Conservation (phyloP, 2,329 filamentous ascomycete species). For the Penicillium sp. region DNA sequence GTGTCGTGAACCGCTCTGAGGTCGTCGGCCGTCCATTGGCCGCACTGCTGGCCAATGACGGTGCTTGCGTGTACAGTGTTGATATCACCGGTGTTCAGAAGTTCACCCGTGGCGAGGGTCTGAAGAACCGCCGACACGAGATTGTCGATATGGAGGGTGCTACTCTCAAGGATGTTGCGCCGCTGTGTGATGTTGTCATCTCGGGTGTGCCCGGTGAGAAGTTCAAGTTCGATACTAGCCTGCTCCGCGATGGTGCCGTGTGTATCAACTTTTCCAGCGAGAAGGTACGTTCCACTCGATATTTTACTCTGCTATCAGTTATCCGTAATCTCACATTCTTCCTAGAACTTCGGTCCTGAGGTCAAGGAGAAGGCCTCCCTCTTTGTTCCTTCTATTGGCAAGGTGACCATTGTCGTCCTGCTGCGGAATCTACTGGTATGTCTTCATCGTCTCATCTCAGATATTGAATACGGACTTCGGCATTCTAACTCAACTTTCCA, state of each 20-base stretch:
- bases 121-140: conserved; percentile 83
- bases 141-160: conserved; percentile 81
- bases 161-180: conserved; percentile 77
- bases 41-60: conserved; percentile 92
- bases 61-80: conserved; percentile 91
- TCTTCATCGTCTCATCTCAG: conserved; percentile 25
- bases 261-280: conserved; percentile 98
- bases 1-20: conserved; percentile 94
- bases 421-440: conserved; percentile 85
- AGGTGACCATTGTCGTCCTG: conserved; percentile 92
- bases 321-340: conserved; percentile 7
- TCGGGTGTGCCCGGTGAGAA: conserved; percentile 84
- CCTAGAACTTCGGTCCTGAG: conserved; percentile 79
- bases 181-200: conserved; percentile 91
- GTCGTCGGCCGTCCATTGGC: conserved; percentile 93
- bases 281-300: conserved; percentile 57
- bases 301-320: background rate
- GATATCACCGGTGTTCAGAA: conserved; percentile 90
- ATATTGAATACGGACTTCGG: background rate
- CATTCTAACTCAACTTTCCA: conserved; percentile 27
- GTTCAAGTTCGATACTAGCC: conserved; percentile 84
- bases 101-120: conserved; percentile 86
- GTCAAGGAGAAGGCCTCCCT: conserved; percentile 96
- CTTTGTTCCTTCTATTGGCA: conserved; percentile 95
- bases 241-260: conserved; percentile 87